Evolutionary conservation across 2,329 filamentous ascomycete genomes (phyloP).

Genomic region (Trichoderma sp.): DNA sequence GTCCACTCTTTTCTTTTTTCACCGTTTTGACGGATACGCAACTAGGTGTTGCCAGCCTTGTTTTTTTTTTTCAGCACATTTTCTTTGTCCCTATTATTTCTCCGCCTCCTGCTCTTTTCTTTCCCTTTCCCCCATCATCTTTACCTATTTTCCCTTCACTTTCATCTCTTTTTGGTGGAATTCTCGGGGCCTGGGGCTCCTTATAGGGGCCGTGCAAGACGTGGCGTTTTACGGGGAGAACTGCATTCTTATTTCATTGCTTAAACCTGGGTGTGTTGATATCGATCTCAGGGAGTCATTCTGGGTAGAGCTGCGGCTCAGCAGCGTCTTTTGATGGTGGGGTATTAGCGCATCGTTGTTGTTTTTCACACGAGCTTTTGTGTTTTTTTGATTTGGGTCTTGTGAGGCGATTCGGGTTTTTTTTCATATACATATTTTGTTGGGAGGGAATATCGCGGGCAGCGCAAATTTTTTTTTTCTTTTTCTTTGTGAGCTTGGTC

Average conservation of each 20-base stretch:
- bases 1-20: neutral
- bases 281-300: neutral
- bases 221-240: conserved; percentile 5
- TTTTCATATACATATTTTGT: conserved; percentile 1
- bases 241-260: neutral
- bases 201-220: neutral
- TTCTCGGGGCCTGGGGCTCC: neutral
- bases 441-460: neutral
- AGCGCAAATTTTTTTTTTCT: neutral
- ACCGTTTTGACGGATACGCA: neutral
- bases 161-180: neutral
- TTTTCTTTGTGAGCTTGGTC: neutral
- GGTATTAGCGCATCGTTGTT: neutral
- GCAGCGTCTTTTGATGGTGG: conserved; percentile 1
- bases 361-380: neutral
- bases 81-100: neutral
- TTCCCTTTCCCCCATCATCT: neutral
- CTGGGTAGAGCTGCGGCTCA: conserved; percentile 9
- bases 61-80: neutral
- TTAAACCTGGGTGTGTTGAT: neutral
- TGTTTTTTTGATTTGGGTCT: neutral
- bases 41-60: neutral
- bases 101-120: neutral
- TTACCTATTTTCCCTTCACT: neutral
- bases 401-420: neutral